Percentiles rank a stretch among this genome's conserved stretches.
Conservation (phyloP, 495 filamentous ascomycete species). For the Aspergillus avenaceus region DNA sequence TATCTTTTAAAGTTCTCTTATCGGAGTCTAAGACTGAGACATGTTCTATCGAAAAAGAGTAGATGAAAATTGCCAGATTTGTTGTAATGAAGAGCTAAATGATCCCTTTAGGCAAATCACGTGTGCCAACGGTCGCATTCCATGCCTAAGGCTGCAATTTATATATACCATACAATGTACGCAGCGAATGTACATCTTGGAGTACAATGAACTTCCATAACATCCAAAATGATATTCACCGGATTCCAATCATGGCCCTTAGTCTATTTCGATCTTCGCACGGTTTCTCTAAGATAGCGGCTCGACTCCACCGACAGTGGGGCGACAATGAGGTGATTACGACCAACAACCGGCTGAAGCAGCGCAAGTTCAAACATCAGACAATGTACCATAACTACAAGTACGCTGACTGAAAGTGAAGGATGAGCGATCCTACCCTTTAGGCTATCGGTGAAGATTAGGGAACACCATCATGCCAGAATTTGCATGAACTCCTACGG, state of each 20-base stretch:
- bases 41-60: too few species aligned
- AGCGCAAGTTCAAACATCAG: not conserved
- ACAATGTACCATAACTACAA: not conserved
- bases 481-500: not conserved
- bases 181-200: not conserved
- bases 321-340: not conserved
- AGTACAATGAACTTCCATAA: not conserved
- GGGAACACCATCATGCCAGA: not conserved
- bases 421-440: not conserved
- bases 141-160: not conserved
- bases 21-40: too few species aligned
- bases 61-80: too few species aligned
- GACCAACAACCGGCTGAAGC: not conserved
- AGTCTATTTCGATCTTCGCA: not conserved
- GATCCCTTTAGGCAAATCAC: too few species aligned
- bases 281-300: not conserved
- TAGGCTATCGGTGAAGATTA: not conserved
- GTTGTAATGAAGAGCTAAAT: too few species aligned
- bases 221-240: not conserved
- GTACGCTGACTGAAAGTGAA: not conserved
- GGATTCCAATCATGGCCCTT: not conserved
- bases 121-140: not conserved
- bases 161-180: not conserved
- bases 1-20: not conserved
- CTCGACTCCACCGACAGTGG: not conserved